Evolutionary conservation across 2,329 filamentous ascomycete genomes (phyloP), one percentile per base, ranked within the genome.

Genomic region (Didymellaceae sp.): DNA sequence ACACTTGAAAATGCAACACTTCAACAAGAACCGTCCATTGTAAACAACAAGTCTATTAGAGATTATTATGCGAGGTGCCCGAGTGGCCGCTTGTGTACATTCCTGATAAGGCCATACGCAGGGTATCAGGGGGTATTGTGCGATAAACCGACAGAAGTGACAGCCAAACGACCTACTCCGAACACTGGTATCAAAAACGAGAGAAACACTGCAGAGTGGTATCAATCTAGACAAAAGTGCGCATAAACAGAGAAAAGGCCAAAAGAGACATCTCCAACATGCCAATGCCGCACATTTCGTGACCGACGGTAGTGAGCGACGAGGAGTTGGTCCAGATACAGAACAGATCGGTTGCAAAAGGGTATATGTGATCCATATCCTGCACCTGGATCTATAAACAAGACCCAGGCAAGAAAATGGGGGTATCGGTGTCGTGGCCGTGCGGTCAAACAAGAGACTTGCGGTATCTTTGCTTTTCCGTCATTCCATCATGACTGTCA

Each of bases 81-180:
- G 72, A 71, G 63, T 66, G 71, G 68, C 70, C 68, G 68, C 69
- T 72, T 70, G 67, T 66, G 64, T 68, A 71, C 64, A 66, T 59
- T 46, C 67, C 70, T 67, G 63, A 71, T 67, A 71, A 73, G 71
- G 68, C 57, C 59, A 68, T 67, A 71, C 71, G 58, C 65, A 70
- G 69, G 70, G 71, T 74, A 74, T 73, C 69, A 68, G 62, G 68
- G 69, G 71, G 70, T 73, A 73, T 74, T 71, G 51, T 63, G 69
- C 70, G 62, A 62, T 65, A 65, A 73, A 70, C 52, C 59, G 65
- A 59, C 49, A 58, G 52, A 59, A 65, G 59, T 58, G 63, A 70
- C 62, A 65, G 61, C 59, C 22, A 45, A 56, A 47, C 56, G 57
- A 63, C 58, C 62, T 61, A 59, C 47, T 28, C 57, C 63, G 41